phyloP scores from a whole-genome alignment of 345 rosid species.

The Syzygium jambos region DNA sequence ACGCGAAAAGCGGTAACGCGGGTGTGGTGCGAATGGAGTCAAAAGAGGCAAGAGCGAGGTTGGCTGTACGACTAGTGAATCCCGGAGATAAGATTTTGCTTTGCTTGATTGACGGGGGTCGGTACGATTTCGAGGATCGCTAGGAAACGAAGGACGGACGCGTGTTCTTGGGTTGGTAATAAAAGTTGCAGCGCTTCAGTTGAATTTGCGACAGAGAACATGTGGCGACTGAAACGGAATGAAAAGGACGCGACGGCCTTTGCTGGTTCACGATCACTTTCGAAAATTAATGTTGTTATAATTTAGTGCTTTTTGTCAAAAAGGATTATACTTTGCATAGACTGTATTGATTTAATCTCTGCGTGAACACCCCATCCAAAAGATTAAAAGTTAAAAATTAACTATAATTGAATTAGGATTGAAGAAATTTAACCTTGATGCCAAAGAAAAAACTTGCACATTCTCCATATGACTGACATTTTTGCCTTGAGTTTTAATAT shows the following conservation, averaged over 20 bases:
- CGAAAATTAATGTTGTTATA: neutral
- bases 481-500: neutral
- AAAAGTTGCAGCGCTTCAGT: neutral
- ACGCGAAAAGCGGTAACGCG: neutral
- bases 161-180: neutral
- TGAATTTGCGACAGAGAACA: neutral
- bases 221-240: neutral
- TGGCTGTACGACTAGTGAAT: neutral
- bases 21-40: neutral
- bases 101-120: neutral
- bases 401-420: neutral
- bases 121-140: neutral
- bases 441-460: neutral
- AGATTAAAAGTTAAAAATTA: neutral
- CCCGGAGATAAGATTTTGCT: neutral
- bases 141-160: neutral
- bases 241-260: neutral
- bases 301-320: neutral
- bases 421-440: neutral
- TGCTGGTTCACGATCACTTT: too few species aligned
- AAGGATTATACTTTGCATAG: neutral
- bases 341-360: neutral
- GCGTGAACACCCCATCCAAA: neutral
- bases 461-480: accelerated
- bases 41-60: too few species aligned